Conservation (phyloP, 202 grass and related monocot genomes). For the Carex sylvatica region DNA sequence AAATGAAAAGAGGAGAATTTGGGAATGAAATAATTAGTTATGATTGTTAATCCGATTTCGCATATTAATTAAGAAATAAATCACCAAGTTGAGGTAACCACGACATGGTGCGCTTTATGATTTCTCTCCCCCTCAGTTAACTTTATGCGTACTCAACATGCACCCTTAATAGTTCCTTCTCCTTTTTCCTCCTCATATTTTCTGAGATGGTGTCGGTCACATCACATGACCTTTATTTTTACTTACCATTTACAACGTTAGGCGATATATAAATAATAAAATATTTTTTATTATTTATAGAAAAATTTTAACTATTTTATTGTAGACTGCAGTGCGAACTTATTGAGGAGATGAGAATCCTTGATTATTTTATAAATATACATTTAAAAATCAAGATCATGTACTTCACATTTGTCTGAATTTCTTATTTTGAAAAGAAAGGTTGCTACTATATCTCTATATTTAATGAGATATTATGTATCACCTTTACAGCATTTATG, state of each 20-base stretch:
- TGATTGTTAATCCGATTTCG: conserved; percentile 14
- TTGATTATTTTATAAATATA: not conserved
- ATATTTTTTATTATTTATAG: not conserved
- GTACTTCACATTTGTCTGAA: not conserved
- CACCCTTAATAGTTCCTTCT: not conserved
- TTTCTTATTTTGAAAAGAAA: not conserved
- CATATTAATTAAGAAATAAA: conserved; percentile 30
- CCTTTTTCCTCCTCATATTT: not conserved
- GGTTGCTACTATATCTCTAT: not conserved
- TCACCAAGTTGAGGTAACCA: conserved; percentile 28
- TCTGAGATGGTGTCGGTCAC: conserved; percentile 5
- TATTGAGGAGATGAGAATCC: not conserved
- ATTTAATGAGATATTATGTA: not conserved
- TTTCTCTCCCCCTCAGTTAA: not conserved
- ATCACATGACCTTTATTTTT: conserved; percentile 4
- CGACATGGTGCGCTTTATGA: conserved; percentile 17
- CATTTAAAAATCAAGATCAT: not conserved
- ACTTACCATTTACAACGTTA: not conserved
- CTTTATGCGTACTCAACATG: not conserved
- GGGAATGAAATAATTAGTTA: conserved; percentile 34
- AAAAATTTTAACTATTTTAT: not conserved
- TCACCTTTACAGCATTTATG: not conserved
- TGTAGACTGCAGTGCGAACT: not conserved
- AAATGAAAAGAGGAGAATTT: conserved; percentile 11
- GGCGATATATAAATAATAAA: not conserved